Evolutionary conservation across 2,329 filamentous ascomycete genomes (phyloP).

Genomic region (Ceratocystiopsis minuta): DNA sequence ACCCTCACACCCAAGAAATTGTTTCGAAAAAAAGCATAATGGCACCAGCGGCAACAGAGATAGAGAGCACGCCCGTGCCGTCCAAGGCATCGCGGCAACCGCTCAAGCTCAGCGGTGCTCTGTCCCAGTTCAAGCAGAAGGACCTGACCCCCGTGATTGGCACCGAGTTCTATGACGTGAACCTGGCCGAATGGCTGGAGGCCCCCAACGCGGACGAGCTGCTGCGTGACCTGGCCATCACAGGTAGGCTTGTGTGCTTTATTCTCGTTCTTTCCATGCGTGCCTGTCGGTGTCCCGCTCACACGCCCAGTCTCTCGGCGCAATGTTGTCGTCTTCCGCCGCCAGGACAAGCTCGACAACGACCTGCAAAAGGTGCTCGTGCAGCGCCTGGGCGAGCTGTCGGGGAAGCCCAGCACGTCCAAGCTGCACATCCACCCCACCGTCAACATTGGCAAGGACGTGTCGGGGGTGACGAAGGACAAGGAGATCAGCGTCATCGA

Average conservation of each 20-base stretch:
- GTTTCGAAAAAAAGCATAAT: no score
- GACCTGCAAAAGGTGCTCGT: slow-evolving; percentile 42
- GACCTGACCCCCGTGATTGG: slow-evolving; percentile 46
- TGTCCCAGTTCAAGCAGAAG: slow-evolving; percentile 34
- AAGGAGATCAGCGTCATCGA: slow-evolving; percentile 42
- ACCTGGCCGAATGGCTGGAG: slow-evolving; percentile 41
- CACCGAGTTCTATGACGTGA: slow-evolving; percentile 38
- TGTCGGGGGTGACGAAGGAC: slow-evolving; percentile 26
- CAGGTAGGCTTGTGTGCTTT: slow-evolving; percentile 27
- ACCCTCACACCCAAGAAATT: no score
- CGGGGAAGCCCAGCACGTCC: slow-evolving; percentile 38
- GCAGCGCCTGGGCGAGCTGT: slow-evolving; percentile 38
- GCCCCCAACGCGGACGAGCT: slow-evolving; percentile 44
- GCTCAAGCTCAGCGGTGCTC: slow-evolving; percentile 28
- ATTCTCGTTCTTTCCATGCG: not conserved
- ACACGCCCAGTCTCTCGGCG: slow-evolving; percentile 33
- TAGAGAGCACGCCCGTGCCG: no score
- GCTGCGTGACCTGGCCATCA: slow-evolving; percentile 48
- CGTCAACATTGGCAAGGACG: slow-evolving; percentile 32
- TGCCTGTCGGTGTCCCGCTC: not conserved
- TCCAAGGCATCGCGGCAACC: slow-evolving; percentile 14
- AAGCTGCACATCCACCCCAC: slow-evolving; percentile 43
- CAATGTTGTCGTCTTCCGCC: slow-evolving; percentile 47
- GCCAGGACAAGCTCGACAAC: slow-evolving; percentile 37
- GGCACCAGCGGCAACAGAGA: no score